These are phyloP conservation scores for Mycena venus DNA, from an alignment of 768 basidiomycete species.

Conservation along the genomic window DNA sequence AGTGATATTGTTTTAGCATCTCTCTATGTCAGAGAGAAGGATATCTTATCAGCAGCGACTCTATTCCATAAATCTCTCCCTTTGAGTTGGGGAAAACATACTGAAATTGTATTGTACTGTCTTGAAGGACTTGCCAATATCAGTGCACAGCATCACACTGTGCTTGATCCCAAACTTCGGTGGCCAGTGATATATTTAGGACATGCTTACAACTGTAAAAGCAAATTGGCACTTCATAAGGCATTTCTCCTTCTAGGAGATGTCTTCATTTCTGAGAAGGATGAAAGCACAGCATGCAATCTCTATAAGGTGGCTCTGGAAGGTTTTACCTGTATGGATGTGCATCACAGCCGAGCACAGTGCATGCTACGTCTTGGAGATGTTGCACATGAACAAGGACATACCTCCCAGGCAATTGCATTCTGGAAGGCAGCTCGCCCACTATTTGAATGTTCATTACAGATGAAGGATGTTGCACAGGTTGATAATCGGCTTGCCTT, in stretches of 20 bases:
- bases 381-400: neutral
- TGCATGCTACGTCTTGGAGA: too few relatives aligned
- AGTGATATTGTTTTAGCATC: neutral
- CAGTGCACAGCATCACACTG: neutral
- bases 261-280: neutral
- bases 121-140: neutral
- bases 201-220: neutral
- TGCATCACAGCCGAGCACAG: too few relatives aligned
- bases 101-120: neutral
- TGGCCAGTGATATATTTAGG: neutral
- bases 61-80: neutral
- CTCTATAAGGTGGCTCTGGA: too few relatives aligned
- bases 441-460: neutral
- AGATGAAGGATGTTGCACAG: too few relatives aligned
- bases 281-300: neutral
- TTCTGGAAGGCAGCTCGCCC: slow-evolving; percentile 1
- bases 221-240: neutral
- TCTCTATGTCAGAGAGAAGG: neutral
- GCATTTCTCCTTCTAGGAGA: neutral
- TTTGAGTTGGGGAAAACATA: neutral
- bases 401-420: too few relatives aligned
- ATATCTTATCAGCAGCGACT: neutral
- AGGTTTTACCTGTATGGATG: too few relatives aligned
- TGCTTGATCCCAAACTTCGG: too few relatives aligned
- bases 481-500: too few relatives aligned